Percentiles rank a stretch among this genome's conserved stretches.
Evolutionary conservation across 768 basidiomycete genomes (phyloP).

Genomic region (Gautieria morchelliformis): DNA sequence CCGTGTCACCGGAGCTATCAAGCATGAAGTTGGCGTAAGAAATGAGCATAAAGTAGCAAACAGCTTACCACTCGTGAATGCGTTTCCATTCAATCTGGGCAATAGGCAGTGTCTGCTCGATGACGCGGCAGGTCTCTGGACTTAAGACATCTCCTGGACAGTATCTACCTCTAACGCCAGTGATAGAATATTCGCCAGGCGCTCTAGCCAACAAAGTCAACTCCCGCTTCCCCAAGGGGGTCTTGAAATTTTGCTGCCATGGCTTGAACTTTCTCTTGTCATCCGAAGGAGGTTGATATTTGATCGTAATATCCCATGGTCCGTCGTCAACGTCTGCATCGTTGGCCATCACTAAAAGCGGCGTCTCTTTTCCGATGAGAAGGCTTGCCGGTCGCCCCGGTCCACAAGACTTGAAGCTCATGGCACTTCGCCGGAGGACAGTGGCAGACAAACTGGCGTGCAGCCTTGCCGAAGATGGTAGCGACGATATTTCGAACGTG

Average conservation of each 20-base stretch:
- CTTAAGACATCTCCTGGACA: conserved; percentile 79
- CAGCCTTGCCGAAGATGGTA: conserved; percentile 19
- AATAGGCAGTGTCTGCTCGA: conserved; percentile 65
- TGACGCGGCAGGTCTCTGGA: conserved; percentile 70
- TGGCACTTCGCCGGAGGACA: conserved; percentile 60
- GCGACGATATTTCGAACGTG: conserved; percentile 35
- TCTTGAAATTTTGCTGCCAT: conserved; percentile 56
- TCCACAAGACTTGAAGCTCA: conserved; percentile 68
- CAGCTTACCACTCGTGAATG: conserved; percentile 77
- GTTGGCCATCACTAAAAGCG: conserved; percentile 42
- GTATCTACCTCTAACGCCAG: conserved; percentile 60
- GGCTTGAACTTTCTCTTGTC: conserved; percentile 33
- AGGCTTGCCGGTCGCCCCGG: conserved; percentile 61
- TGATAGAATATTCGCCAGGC: conserved; percentile 72
- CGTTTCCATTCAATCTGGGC: conserved; percentile 85
- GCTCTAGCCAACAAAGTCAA: conserved; percentile 41
- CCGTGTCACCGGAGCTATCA: conserved; percentile 77
- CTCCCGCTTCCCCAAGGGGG: conserved; percentile 34
- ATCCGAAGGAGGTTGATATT: conserved; percentile 44
- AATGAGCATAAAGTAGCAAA: background rate
- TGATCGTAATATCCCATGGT: conserved; percentile 57
- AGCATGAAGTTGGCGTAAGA: background rate
- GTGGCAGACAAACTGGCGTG: conserved; percentile 51
- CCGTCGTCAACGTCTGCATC: conserved; percentile 53
- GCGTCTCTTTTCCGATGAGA: conserved; percentile 57